phyloP scores from a whole-genome alignment of 805 yeast species.

The Spathaspora sp. region DNA sequence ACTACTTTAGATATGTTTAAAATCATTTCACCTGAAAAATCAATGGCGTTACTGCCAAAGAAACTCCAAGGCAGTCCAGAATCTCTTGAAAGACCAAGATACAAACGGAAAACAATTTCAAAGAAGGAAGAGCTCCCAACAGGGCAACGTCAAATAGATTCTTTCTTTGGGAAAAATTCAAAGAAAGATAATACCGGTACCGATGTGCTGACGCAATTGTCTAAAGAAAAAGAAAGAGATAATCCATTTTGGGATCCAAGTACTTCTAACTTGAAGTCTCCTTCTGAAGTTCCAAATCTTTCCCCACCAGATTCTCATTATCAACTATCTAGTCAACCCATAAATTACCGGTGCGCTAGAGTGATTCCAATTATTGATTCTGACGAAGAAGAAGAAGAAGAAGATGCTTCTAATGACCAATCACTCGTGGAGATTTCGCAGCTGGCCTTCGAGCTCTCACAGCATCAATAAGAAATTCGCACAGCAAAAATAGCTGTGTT shows the following conservation, averaged over 20 bases:
- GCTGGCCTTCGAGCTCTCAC: background rate
- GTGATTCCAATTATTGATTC: background rate
- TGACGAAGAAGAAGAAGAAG: background rate
- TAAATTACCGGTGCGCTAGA: background rate
- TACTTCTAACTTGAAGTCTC: background rate
- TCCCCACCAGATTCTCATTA: background rate
- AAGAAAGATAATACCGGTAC: background rate
- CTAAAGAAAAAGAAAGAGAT: background rate
- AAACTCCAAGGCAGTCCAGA: background rate
- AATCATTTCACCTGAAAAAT: background rate
- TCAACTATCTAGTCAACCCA: background rate
- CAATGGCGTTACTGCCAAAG: background rate
- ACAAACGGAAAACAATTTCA: background rate
- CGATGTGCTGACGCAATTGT: background rate
- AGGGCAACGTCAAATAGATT: slow-evolving; percentile 2
- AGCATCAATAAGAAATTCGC: background rate
- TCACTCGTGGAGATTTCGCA: background rate
- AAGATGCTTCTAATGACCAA: background rate
- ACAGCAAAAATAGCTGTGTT: background rate
- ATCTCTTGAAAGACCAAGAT: background rate
- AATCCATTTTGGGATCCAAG: background rate
- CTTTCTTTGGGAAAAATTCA: background rate
- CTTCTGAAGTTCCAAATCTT: background rate
- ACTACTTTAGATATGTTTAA: slow-evolving; percentile 22
- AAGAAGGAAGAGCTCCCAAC: background rate